phyloP scores from a whole-genome alignment of 768 basidiomycete species.

The Hericium coralloides region DNA sequence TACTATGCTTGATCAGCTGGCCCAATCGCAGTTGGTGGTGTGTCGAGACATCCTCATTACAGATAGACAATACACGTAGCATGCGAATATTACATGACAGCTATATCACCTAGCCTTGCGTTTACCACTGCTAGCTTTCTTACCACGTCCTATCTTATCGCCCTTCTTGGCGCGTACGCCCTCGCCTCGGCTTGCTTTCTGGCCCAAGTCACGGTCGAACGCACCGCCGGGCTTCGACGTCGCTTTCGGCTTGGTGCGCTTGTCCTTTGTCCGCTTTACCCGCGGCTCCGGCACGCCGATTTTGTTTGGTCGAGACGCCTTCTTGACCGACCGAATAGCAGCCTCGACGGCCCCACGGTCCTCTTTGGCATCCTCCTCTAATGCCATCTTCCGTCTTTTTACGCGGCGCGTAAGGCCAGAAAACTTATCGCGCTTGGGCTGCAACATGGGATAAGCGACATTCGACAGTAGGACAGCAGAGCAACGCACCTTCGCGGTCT shows the following conservation, averaged over 20 bases:
- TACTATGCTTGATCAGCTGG: too few species aligned
- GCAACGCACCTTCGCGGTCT: conserved; percentile 24
- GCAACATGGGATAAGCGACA: conserved; percentile 1
- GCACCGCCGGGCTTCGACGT: conserved; percentile 22
- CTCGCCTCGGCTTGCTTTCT: conserved; percentile 36
- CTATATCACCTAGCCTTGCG: conserved; percentile 8
- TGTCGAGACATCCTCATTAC: too few species aligned
- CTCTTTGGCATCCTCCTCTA: conserved; percentile 69
- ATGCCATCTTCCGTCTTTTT: conserved; percentile 82
- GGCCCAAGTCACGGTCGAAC: conserved; percentile 56
- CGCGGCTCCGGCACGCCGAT: conserved; percentile 48
- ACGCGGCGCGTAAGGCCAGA: conserved; percentile 79
- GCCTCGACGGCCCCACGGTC: conserved; percentile 50
- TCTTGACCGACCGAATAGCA: conserved; percentile 85
- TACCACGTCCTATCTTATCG: conserved; percentile 44
- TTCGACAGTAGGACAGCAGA: not conserved
- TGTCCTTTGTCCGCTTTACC: conserved; percentile 22
- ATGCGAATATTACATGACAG: not conserved
- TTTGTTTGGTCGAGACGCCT: conserved; percentile 60
- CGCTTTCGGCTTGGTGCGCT: conserved; percentile 1
- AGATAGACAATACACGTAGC: not conserved
- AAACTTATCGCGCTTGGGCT: conserved; percentile 73
- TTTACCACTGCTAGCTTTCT: conserved; percentile 36
- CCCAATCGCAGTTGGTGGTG: too few species aligned
- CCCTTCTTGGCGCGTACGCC: conserved; percentile 59